These are phyloP conservation scores for Crucihimalaya himalaica DNA, from an alignment of 345 rosid species.

Conservation along the genomic window DNA sequence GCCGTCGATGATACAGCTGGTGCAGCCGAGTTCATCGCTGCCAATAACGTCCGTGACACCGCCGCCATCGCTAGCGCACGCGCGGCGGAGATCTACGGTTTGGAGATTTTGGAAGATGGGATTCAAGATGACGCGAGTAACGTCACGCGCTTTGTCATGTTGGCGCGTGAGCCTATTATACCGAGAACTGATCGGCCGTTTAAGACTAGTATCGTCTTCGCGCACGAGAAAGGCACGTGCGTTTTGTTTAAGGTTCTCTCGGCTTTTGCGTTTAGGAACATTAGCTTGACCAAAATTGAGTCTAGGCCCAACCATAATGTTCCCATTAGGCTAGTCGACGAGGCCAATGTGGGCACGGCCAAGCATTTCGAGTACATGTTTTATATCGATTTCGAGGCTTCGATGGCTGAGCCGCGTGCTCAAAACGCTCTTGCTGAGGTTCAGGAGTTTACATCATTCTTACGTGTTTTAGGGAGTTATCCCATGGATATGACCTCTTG, in stretches of 20 bases:
- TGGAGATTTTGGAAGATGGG: constrained; percentile 76
- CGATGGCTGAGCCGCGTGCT: constrained; percentile 92
- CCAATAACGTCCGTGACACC: constrained; percentile 69
- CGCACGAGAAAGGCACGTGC: constrained; percentile 90
- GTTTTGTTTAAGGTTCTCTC: constrained; percentile 89
- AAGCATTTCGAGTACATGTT: constrained; percentile 97
- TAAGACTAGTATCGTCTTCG: constrained; percentile 96
- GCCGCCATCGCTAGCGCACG: constrained; percentile 95
- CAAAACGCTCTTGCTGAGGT: constrained; percentile 97
- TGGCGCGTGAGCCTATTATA: constrained; percentile 96
- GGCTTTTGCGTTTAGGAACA: constrained; percentile 91
- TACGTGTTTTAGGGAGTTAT: constrained; percentile 94
- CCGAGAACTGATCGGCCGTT: constrained; percentile 95
- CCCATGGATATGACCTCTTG: constrained; percentile 99
- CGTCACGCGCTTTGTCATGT: constrained; percentile 90
- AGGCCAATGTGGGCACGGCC: constrained; percentile 82
- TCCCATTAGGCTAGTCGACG: constrained; percentile 86
- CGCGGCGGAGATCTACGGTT: constrained; percentile 87
- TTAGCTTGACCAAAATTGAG: constrained; percentile 89
- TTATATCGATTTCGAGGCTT: constrained; percentile 92
- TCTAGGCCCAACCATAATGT: constrained; percentile 85
- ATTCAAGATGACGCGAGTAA: constrained; percentile 90
- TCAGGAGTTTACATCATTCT: constrained; percentile 93
- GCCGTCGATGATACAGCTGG: constrained; percentile 95
- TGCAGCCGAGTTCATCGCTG: constrained; percentile 83